phyloP scores from a whole-genome alignment of 345 rosid genomes.

The Acer campestre region DNA sequence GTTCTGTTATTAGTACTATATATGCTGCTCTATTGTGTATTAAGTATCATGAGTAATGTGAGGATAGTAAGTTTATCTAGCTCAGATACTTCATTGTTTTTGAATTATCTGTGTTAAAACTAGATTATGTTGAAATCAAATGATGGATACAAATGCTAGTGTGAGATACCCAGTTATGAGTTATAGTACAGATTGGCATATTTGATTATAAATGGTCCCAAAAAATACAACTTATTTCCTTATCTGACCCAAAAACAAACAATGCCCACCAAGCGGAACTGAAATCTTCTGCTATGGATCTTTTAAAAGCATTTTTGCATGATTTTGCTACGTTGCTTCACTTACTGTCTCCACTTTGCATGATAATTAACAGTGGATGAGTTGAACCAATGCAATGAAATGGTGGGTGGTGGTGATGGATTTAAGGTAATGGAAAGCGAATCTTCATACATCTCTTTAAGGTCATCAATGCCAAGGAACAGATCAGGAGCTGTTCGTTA shows the following conservation, averaged over 20 bases:
- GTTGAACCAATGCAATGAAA: conserved; percentile 37
- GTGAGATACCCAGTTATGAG: too few species aligned
- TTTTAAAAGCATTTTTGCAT: too few species aligned
- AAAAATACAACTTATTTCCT: neutral
- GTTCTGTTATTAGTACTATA: neutral
- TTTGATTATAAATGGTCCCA: neutral
- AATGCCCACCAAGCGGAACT: too few species aligned
- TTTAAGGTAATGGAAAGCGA: neutral
- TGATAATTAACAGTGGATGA: conserved; percentile 34
- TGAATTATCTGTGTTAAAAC: too few species aligned
- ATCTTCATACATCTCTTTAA: conserved; percentile 2
- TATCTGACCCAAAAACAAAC: neutral
- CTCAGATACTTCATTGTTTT: too few species aligned
- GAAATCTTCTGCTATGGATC: too few species aligned
- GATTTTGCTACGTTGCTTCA: neutral
- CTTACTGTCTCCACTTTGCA: neutral
- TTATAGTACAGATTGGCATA: too few species aligned
- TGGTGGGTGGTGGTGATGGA: conserved; percentile 32
- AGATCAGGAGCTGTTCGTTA: conserved; percentile 22
- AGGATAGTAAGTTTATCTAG: too few species aligned
- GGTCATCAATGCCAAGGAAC: conserved; percentile 18
- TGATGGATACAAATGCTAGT: too few species aligned
- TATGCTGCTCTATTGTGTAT: too few species aligned
- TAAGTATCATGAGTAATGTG: too few species aligned
- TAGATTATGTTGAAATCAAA: too few species aligned